Evolutionary conservation across 2,329 filamentous ascomycete species (phyloP), one percentile per base, ranked within the genome.

Genomic region (Arthroderma sp.): DNA sequence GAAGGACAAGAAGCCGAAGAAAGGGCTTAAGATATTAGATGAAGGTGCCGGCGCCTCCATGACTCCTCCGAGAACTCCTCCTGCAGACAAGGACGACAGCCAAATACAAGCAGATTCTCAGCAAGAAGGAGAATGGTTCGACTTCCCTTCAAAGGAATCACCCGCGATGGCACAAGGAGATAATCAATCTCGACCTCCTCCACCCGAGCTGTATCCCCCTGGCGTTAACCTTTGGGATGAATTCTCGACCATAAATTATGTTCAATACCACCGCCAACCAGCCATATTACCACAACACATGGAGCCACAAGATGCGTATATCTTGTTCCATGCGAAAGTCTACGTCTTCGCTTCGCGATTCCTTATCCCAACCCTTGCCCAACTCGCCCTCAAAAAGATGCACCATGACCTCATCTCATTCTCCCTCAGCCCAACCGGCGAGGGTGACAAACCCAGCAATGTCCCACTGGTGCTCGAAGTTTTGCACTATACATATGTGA

Each of bases 341-440:
- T 66, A 67, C 48, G 60, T 65, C 46, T 66, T 66, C 44, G 62
- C 63, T n/a, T 62, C 61, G 1, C 60, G 61, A 40, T 67, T 63
- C 51, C 52, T 66, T 37, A 63, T 66, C 45, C 60, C 61, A 3
- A 59, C 58, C 9, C 57, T 67, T 28, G 62, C 62, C 2, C 61
- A 65, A 44, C 55, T 66, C 30, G 62, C 61, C 49, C 58, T 66
- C 4, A 57, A 58, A 40, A 66, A 66, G 49, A 52, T 67, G 3
- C 64, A 67, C 40, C 48, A 50, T 3, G 61, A 65, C 41, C 57
- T 67, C 1, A 38, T 63, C 32, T 49, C 54, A 27, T 53, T 66
- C 29, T 50, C 54, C 1, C 57, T 64, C 31, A 39, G 33, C 15
- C 30, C 45, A 10, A 43, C 33, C 36, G 32, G 40, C 6, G 38